These are phyloP conservation scores for Didymella pomorum DNA, from an alignment of 2,329 filamentous ascomycete species.

Conservation along the genomic window DNA sequence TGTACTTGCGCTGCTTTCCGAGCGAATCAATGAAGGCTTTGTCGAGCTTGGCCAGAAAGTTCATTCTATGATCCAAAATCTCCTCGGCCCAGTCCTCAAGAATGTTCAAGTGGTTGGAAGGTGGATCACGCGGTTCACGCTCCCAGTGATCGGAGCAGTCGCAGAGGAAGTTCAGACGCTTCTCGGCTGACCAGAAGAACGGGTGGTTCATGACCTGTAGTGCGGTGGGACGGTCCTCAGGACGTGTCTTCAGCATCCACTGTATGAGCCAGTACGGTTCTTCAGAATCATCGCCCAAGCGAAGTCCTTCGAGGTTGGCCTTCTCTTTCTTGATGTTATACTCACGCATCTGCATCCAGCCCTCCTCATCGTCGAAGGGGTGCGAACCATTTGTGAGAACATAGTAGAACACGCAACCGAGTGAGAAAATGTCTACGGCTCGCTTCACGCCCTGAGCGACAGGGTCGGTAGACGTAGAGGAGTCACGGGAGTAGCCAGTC, in stretches of 20 bases:
- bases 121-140: conserved; percentile 85
- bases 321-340: conserved; percentile 95
- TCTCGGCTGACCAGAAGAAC: conserved; percentile 94
- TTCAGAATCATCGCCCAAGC: conserved; percentile 82
- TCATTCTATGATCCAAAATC: conserved; percentile 65
- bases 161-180: conserved; percentile 90
- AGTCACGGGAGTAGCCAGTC: conserved; percentile 54
- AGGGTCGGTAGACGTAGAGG: conserved; percentile 50
- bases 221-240: conserved; percentile 74
- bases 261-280: conserved; percentile 88
- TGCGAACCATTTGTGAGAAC: conserved; percentile 93
- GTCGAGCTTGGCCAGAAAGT: conserved; percentile 81
- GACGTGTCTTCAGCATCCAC: conserved; percentile 76
- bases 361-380: conserved; percentile 92
- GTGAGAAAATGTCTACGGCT: conserved; percentile 95
- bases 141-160: conserved; percentile 97
- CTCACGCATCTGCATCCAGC: conserved; percentile 84
- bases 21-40: conserved; percentile 86
- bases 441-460: conserved; percentile 82
- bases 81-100: conserved; percentile 60
- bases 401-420: conserved; percentile 98
- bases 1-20: conserved; percentile 95
- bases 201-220: conserved; percentile 87
- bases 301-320: conserved; percentile 74
- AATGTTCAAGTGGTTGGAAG: conserved; percentile 70